Evolutionary conservation across 768 basidiomycete genomes (phyloP), one percentile per base, ranked within the genome.

Genomic region (Pleurotus pulmonarius): DNA sequence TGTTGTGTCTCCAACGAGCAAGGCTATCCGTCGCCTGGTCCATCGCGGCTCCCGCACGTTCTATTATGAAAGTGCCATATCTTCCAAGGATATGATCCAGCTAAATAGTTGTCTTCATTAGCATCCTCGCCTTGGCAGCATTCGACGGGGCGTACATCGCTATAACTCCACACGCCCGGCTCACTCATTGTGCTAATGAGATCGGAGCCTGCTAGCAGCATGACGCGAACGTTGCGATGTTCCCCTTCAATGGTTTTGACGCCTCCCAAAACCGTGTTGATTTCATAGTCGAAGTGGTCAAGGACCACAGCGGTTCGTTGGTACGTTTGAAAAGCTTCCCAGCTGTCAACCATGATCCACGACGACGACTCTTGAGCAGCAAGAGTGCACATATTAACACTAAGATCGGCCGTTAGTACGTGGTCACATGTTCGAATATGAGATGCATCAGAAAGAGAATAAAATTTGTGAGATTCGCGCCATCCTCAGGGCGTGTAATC

Each of bases 171-270:
- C 38, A 99, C 96, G 15, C 97, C 96, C 24, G 97, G 97, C 74
- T 98, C 94, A 62, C 91, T 92, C 88, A 99, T 98, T 24, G 94
- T 97, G 65, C 92, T 86, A 70, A 98, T 98, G 64, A 99, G 78
- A 73, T 99, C 97, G 9, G 92, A 94, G n/a, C 97, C 97, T 4
- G 97, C 97, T 54, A 99, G 83, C 41, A 99, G 83, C 88, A 98
- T 92, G 61, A 98, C 80, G 60, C 87, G 87, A 60, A 91, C 87
- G 66, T 81, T 75, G 59, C 87, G 82, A 63, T 81, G 83, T 75
- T 92, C 83, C 51, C 90, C 88, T 67, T 88, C 87, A 61, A 83
- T 79, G 3, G 85, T 85, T 20, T 76, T 74, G 26, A 92, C 83
- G 46, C 94, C 96, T 4, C 94, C 93, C 20, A 87, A 74, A 39